Evolutionary conservation across 176 grass and related monocot genomes (phyloP).

Genomic region (Aegilops sharonensis): DNA sequence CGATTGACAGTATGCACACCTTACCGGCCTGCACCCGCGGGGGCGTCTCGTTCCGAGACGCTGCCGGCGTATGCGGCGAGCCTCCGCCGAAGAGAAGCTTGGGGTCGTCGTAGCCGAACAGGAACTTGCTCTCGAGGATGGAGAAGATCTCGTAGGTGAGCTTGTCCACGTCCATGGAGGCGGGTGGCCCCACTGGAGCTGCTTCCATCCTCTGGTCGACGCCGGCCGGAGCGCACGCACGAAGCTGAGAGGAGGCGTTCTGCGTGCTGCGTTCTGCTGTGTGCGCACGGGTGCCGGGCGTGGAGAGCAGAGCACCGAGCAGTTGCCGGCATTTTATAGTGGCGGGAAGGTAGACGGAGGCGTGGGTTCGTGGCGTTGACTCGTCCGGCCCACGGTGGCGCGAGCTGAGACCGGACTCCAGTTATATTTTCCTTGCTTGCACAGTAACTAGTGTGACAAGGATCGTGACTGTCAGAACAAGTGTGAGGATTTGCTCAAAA

Average conservation of each 20-base stretch:
- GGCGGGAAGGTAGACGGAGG: not conserved
- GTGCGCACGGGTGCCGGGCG: slow-evolving; percentile 8
- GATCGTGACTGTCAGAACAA: not conserved
- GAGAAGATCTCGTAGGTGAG: slow-evolving; percentile 97
- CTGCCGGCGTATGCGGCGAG: not conserved
- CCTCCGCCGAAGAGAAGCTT: slow-evolving; percentile 50
- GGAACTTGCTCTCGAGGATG: slow-evolving; percentile 93
- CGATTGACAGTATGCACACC: slow-evolving; percentile 86
- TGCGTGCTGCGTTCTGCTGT: not conserved
- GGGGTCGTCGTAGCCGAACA: slow-evolving; percentile 79
- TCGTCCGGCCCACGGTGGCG: not conserved
- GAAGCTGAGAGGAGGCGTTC: not conserved
- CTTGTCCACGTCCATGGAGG: slow-evolving; percentile 74
- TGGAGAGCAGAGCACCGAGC: slow-evolving; percentile 26
- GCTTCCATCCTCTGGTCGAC: not conserved
- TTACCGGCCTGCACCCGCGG: slow-evolving; percentile 17
- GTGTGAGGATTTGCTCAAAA: no score
- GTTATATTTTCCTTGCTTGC: not conserved
- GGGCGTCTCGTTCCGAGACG: not conserved
- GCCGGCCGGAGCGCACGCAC: not conserved
- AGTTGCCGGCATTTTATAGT: slow-evolving; percentile 26
- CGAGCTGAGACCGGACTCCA: not conserved
- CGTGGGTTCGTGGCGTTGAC: slow-evolving; percentile 20
- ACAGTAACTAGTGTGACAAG: not conserved
- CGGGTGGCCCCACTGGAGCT: slow-evolving; percentile 8